Evolutionary conservation across 2,329 filamentous ascomycete species (phyloP), one percentile per base, ranked within the genome.

Genomic region (Colletotrichum musae): DNA sequence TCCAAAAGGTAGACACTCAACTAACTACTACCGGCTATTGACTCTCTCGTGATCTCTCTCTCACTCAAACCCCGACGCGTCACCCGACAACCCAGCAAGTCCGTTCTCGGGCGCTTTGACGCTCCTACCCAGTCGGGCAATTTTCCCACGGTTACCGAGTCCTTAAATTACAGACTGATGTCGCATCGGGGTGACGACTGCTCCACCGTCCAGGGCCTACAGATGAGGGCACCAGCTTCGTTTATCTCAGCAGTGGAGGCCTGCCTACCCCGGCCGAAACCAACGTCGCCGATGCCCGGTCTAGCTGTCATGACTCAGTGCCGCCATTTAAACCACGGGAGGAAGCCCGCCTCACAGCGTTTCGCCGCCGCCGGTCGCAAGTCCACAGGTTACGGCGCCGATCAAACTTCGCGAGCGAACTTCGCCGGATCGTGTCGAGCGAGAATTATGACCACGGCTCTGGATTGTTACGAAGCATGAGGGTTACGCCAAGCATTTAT

Each of bases 251-350:
- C 18, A 28, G 32, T 32, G 48, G 39, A 54, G 50, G 50, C 13
- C 21, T 51, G 2, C 48, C 26, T 16, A 61, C 50, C 59, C 59
- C 59, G 50, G 50, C 59, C 50, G 26, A 62, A 54, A 36, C 59
- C 59, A 54, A 62, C 36, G 15, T 47, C 21, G 41, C 39, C 50
- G 50, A 54, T 54, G 59, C n/a, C 50, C 41, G 50, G 50, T 54
- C n/a, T 15, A 62, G 13, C 28, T 32, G 50, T 47, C 59, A 54
- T 54, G 39, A 54, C 59, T 47, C 59, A 54, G 50, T 21, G 50
- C 6, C 16, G 7, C 50, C 45, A 18, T 45, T 62, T 39, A 45
- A 47, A 45, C 24, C 39, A 60, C 45, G 21, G 36, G 18, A 13
- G 4, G 3, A 43, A 16, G 26, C 47, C 45, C 58, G 58, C 58